Evolutionary conservation across 2,329 filamentous ascomycete genomes (phyloP), one percentile per base, ranked within the genome.

Genomic region (Ophioceras dolichostomum): DNA sequence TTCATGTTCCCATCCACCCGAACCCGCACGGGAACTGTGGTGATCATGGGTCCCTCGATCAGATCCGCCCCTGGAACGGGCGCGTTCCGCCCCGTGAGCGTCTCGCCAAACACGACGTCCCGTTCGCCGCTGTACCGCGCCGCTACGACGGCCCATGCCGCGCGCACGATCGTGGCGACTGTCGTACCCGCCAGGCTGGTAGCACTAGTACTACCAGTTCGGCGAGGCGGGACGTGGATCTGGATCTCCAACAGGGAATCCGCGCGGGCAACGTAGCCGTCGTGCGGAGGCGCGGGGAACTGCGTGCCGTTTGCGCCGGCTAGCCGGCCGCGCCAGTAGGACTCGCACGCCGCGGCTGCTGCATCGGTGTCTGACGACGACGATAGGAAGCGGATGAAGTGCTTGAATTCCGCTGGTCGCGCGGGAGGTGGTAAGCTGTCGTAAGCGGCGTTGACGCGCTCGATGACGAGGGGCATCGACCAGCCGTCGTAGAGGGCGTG

Each of bases 1-100:
- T 59, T 59, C 0, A 51, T 48, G 4, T 62, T 55, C 3, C 56
- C 49, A 35, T 65, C 56, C 3, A 74, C 50, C 1, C 56, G 55
- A 2, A 76, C 56, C 13, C 70, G 65, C 6, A 77, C 57, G 0
- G 73, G 73, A 2, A 78, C 62, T 0, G 73, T 78, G 2, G 71
- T 68, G 43, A 77, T 73, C 63, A 74, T 73, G 1, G 73, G 73
- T 0, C 72, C 74, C 41, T 73, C 67, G 34, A 77, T 75, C 41
- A 70, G 56, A 41, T 73, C 67, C 43, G 60, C 58, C 3, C 64
- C 66, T 1, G 58, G 46, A 19, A 72, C 56, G 2, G 65, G 59
- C 1, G 64, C 62, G 39, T 68, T 67, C 18, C 73, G 67, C 2
- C 74, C 73, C 0, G 71, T 74, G 4, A 78, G 56, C 0, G 72